These are phyloP conservation scores for Fusarium brevicatenulatum DNA, from an alignment of 2,329 filamentous ascomycete genomes.

Conservation along the genomic window DNA sequence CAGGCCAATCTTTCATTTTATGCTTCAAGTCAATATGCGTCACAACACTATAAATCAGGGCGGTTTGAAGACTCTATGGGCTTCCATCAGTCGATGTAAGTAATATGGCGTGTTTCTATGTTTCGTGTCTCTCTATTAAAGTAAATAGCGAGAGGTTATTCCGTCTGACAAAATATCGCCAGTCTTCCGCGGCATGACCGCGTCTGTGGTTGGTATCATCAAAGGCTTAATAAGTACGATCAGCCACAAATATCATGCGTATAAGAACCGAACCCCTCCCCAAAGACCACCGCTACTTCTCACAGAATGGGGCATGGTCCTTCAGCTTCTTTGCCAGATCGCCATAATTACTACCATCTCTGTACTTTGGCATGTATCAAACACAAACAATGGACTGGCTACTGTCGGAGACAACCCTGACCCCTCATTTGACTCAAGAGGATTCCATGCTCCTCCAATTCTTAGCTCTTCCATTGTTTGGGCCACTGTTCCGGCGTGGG, in stretches of 20 bases:
- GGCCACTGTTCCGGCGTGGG: background rate
- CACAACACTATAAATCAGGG: too few relatives aligned
- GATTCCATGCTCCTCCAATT: background rate
- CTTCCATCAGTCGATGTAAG: too few relatives aligned
- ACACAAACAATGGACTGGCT: background rate
- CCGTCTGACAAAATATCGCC: background rate
- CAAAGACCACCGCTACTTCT: background rate
- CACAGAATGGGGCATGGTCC: background rate
- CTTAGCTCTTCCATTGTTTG: background rate
- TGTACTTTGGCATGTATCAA: background rate
- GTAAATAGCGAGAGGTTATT: background rate
- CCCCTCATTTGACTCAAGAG: background rate
- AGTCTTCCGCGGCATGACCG: background rate
- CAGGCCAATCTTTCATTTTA: background rate
- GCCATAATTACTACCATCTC: background rate
- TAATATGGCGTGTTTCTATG: too few relatives aligned
- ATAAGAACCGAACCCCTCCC: background rate
- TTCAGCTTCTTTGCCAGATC: background rate
- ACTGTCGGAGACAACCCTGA: background rate
- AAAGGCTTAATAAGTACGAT: fast-evolving
- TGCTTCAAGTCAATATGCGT: too few relatives aligned
- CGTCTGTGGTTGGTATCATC: fast-evolving
- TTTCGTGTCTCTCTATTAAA: too few relatives aligned
- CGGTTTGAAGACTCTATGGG: too few relatives aligned
- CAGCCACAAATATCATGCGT: background rate